Evolutionary conservation across 148 eudicot species (phyloP), one percentile per base, ranked within the genome.

Genomic region (Silene conica): DNA sequence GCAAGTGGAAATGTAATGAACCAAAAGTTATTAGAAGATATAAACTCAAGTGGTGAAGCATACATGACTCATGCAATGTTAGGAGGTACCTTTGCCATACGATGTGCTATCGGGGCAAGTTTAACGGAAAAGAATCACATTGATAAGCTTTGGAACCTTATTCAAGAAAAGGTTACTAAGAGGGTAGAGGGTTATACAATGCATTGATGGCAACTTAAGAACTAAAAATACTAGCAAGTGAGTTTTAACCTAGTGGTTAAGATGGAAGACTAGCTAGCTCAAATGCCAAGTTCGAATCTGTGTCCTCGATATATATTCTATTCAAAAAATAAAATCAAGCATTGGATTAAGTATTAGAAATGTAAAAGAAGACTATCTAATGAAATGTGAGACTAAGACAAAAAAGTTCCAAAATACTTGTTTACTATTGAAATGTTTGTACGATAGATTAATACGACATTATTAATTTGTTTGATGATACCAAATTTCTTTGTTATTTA

Each of bases 21-120:
- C 62, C 45, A 28, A 6, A 61, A 76, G 50, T 45, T 69, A 0
- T 57, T 76, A 18, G 73, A 76, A 23, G 50, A 56, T 6, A 69
- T 76, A 38, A 76, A 76, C 26, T 76, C 73, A 1, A 56, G 13
- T 1, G 73, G 78, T 23, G 21, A 43, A 15, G 57, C 58, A 5
- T 66, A 56, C 72, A 74, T 74, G 77, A 74, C 22, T 9, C 77
- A 74, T 16, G 19, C 72, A 7, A 1, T 67, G 2, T 70, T 56
- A 6, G 72, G 59, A 13, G 72, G 66, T 4, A 57, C 46, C 1
- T 75, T 20, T 23, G 4, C 60, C 66, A n/a, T 75, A 20, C 55
- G 72, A 7, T 75, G 69, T 46, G 66, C 72, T 7, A 52, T 75
- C 0, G 78, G 78, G 6, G 38, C 41, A 18, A 57, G 66, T 25